Evolutionary conservation across 2,329 filamentous ascomycete species (phyloP).

Genomic region (Trichoderma aggressivum): DNA sequence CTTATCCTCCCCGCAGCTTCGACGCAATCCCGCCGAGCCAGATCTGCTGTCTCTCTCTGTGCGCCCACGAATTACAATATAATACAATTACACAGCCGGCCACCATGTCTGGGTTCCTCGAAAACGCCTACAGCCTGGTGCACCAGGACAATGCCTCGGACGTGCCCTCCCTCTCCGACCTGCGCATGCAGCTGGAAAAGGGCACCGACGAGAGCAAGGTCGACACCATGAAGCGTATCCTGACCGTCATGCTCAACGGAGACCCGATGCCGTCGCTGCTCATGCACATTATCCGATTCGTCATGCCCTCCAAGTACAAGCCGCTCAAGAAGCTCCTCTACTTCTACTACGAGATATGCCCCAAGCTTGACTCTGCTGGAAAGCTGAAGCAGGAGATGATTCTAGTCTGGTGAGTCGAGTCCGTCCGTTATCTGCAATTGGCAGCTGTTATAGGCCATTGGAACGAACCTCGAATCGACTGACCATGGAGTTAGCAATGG

Average conservation of each 20-base stretch:
- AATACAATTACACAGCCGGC: conserved; percentile 24
- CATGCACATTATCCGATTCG: conserved; percentile 99
- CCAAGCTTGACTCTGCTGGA: conserved; percentile 85
- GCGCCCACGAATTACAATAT: background rate
- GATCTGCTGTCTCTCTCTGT: conserved; percentile 14
- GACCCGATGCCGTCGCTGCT: conserved; percentile 92
- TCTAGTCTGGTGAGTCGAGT: conserved; percentile 72
- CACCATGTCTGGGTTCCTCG: conserved; percentile 91
- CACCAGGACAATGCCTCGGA: conserved; percentile 97
- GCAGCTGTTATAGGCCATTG: background rate
- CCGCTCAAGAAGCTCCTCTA: conserved; percentile 96
- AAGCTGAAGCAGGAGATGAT: conserved; percentile 99
- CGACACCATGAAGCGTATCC: conserved; percentile 93
- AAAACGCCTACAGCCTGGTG: conserved; percentile 93
- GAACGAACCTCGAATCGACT: background rate
- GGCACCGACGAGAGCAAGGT: conserved; percentile 89
- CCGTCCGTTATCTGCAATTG: background rate
- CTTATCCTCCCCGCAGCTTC: conserved; percentile 33
- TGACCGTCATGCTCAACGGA: conserved; percentile 97
- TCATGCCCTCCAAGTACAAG: conserved; percentile 98
- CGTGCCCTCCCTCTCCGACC: conserved; percentile 82
- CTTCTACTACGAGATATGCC: conserved; percentile 99
- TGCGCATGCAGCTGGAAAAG: conserved; percentile 91
- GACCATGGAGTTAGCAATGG: conserved; percentile 68
- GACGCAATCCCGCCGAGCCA: conserved; percentile 25